Base-by-base conservation (phyloP, 768 basidiomycete genomes). In the Auriscalpium orientale region DNA sequence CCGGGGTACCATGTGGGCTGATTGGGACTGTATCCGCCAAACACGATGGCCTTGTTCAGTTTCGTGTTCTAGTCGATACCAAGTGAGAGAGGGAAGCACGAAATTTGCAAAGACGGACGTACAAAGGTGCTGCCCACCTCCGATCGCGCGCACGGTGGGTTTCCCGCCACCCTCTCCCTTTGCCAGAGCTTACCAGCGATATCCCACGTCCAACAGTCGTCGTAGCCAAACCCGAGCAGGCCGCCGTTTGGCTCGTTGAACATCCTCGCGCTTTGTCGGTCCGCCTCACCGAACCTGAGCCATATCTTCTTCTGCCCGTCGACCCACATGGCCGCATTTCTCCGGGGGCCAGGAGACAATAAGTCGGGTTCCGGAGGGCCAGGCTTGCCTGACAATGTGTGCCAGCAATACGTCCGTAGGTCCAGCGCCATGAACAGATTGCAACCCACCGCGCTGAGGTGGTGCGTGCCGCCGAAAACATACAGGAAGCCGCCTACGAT, bases 161-260 rank as follows among this genome's bases (percentile, higher is more conserved):
- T 73, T 8, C 72, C 71, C 4, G 51, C 46, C 40, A 67, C 57
- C 35, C 67, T 53, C 51, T 73, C 71, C 28, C 62, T 56, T 8
- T 45, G 55, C 73, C 71, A 74, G 44, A 55, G 59, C 40, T 60
- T 49, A 1, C 53, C 58, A 4, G 54, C 55, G 10, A 71, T 55
- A 55, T 66, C 64, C 62, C 64, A 72, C 38, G 65, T 66, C 70
- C 71, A 74, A 44, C 71, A 58, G 57, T 71, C 72, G n/a, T 61
- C 57, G 54, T 66, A 69, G 4, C 62, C 47, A 51, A 65, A 65
- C 8, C 64, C 68, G 21, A 28, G 22, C 6, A 18, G 36, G 6
- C 1, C 45, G 7, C 65, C 66, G 37, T 69, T 67, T 2, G 61
- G 56, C 51, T 70, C 66, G 0, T 56, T 51, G 1, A 47, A 35